Percentiles rank a stretch among this genome's conserved stretches.
Evolutionary conservation across 2,329 filamentous ascomycete species (phyloP).

Genomic region (Fusarium torulosum): DNA sequence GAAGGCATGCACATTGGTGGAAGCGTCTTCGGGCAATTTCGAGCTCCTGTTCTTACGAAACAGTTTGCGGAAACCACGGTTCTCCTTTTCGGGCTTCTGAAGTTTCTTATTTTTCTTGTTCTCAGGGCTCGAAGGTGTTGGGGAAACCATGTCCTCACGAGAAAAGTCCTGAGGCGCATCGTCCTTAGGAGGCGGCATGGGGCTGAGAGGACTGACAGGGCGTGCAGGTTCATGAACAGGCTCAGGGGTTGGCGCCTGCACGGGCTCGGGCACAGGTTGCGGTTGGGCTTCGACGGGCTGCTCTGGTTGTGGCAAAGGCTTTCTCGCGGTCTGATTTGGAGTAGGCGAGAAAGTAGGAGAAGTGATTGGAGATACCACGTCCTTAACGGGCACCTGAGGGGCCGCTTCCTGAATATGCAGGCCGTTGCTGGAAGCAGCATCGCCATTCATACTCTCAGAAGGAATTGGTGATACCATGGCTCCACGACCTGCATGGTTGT

Average conservation of each 20-base stretch:
- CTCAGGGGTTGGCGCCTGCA: conserved; percentile 1
- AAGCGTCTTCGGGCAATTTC: conserved; percentile 67
- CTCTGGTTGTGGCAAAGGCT: conserved; percentile 34
- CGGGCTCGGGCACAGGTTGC: conserved; percentile 20
- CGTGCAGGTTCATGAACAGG: conserved; percentile 20
- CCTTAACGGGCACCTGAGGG: conserved; percentile 60
- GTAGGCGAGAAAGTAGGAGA: conserved; percentile 46
- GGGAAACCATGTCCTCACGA: conserved; percentile 43
- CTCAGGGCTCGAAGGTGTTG: conserved; percentile 57
- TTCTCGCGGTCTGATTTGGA: conserved; percentile 35
- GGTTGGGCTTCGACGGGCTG: conserved; percentile 6
- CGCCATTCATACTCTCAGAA: conserved; percentile 52
- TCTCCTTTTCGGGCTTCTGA: conserved; percentile 65
- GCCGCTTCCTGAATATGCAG: conserved; percentile 46
- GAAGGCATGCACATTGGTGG: conserved; percentile 64
- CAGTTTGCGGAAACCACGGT: conserved; percentile 71
- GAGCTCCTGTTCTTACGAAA: conserved; percentile 74
- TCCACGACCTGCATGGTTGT: conserved; percentile 79
- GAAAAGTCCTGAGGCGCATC: conserved; percentile 39
- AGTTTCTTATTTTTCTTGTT: conserved; percentile 62
- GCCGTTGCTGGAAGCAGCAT: conserved; percentile 21
- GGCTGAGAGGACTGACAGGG: conserved; percentile 34
- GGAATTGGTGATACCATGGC: conserved; percentile 52
- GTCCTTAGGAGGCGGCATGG: conserved; percentile 46
- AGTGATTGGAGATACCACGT: conserved; percentile 38